These are phyloP conservation scores for Penicillium glabrum DNA, from an alignment of 2,329 filamentous ascomycete species.

Conservation along the genomic window DNA sequence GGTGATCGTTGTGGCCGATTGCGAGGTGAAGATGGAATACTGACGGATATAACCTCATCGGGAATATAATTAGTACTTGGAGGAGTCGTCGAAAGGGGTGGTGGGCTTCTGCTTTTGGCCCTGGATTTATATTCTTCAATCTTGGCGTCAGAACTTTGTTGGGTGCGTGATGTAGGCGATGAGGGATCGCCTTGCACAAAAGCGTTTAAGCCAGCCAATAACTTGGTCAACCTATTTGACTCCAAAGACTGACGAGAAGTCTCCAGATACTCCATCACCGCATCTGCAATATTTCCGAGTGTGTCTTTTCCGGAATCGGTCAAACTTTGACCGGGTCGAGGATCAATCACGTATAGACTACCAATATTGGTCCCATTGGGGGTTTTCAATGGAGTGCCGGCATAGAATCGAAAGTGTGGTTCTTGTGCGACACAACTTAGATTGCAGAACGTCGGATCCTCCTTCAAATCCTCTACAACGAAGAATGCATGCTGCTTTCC, in stretches of 20 bases:
- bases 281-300: constrained; percentile 7
- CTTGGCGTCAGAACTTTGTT: background rate
- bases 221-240: constrained; percentile 4
- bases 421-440: constrained; percentile 30
- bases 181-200: constrained; percentile 8
- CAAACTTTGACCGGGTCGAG: constrained; percentile 1
- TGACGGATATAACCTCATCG: background rate
- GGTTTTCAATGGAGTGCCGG: constrained; percentile 60
- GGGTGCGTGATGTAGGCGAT: background rate
- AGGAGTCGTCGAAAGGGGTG: background rate
- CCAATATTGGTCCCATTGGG: constrained; percentile 47
- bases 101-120: background rate
- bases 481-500: constrained; percentile 1
- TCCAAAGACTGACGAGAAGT: constrained; percentile 12
- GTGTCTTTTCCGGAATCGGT: constrained; percentile 6
- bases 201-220: constrained; percentile 10
- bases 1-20: background rate
- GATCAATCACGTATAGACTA: constrained; percentile 12
- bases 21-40: background rate
- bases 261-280: constrained; percentile 15
- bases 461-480: constrained; percentile 35
- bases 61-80: background rate
- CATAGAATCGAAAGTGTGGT: constrained; percentile 49
- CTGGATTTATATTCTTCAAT: background rate
- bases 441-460: constrained; percentile 35